phyloP scores from a whole-genome alignment of 2,329 filamentous ascomycete species.

The Teratosphaeria pseudoeucalypti region DNA sequence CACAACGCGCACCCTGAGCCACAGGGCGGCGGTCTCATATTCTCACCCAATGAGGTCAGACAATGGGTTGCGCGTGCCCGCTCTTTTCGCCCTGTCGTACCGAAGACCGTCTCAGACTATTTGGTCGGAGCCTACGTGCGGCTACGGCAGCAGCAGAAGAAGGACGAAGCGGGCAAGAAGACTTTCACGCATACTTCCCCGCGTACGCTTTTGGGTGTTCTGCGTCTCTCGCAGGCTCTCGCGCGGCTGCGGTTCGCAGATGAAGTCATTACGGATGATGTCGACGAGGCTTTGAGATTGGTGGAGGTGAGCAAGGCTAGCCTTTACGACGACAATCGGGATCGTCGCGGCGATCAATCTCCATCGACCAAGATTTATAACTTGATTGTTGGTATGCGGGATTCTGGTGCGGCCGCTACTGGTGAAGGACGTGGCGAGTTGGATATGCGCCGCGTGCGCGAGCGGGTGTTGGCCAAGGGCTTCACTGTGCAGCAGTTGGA shows the following conservation, averaged over 20 bases:
- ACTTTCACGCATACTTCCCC: conserved; percentile 91
- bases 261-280: conserved; percentile 78
- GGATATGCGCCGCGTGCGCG: conserved; percentile 77
- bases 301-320: conserved; percentile 90
- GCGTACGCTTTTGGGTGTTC: conserved; percentile 81
- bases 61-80: conserved; percentile 92
- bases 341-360: conserved; percentile 56
- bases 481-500: conserved; percentile 93
- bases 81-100: conserved; percentile 77
- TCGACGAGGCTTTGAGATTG: conserved; percentile 85
- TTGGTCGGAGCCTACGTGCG: conserved; percentile 95
- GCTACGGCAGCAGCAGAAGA: conserved; percentile 82
- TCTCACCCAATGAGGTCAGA: conserved; percentile 84
- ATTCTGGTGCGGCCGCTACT: conserved; percentile 70
- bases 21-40: conserved; percentile 56
- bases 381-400: conserved; percentile 77
- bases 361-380: conserved; percentile 89
- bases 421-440: conserved; percentile 68
- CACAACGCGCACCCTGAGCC: conserved; percentile 83
- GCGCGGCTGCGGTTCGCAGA: conserved; percentile 83
- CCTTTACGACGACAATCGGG: conserved; percentile 60
- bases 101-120: conserved; percentile 81
- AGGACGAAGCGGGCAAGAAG: conserved; percentile 81
- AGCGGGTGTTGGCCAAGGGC: conserved; percentile 87
- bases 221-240: conserved; percentile 87